These are phyloP conservation scores for Beta vulgaris DNA, from an alignment of 148 eudicot genomes.

Conservation along the genomic window DNA sequence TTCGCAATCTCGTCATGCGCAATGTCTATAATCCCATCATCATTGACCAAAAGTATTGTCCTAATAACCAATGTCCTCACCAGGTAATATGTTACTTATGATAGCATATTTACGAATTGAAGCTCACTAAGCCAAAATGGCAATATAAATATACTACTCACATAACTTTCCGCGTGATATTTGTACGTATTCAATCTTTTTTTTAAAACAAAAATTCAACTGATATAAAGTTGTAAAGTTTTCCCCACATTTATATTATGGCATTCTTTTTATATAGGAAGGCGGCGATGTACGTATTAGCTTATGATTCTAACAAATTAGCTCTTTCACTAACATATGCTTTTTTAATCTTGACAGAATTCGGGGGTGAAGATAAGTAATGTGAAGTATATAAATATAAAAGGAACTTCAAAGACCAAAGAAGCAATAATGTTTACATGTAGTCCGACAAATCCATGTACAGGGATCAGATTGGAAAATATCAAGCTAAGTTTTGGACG, in stretches of 20 bases:
- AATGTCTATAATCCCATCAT: conserved; percentile 49
- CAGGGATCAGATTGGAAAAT: conserved; percentile 30
- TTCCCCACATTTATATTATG: too few relatives aligned
- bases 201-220: too few relatives aligned
- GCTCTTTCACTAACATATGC: too few relatives aligned
- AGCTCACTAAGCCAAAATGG: too few relatives aligned
- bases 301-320: too few relatives aligned
- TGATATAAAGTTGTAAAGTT: too few relatives aligned
- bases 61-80: conserved; percentile 36
- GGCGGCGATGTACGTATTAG: too few relatives aligned
- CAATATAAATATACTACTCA: too few relatives aligned
- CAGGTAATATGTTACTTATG: conserved; percentile 31
- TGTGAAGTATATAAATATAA: conserved; percentile 25
- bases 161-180: too few relatives aligned
- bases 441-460: conserved; percentile 31
- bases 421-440: conserved; percentile 31
- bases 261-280: too few relatives aligned
- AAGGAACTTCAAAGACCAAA: conserved; percentile 32
- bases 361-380: conserved; percentile 37
- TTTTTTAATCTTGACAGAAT: conserved; percentile 10
- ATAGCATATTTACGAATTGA: too few relatives aligned
- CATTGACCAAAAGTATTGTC: conserved; percentile 56
- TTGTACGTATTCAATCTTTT: too few relatives aligned
- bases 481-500: conserved; percentile 20
- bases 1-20: conserved; percentile 35